Conservation (phyloP, 495 filamentous ascomycete species). For the Astrothelium subdiscretum region DNA sequence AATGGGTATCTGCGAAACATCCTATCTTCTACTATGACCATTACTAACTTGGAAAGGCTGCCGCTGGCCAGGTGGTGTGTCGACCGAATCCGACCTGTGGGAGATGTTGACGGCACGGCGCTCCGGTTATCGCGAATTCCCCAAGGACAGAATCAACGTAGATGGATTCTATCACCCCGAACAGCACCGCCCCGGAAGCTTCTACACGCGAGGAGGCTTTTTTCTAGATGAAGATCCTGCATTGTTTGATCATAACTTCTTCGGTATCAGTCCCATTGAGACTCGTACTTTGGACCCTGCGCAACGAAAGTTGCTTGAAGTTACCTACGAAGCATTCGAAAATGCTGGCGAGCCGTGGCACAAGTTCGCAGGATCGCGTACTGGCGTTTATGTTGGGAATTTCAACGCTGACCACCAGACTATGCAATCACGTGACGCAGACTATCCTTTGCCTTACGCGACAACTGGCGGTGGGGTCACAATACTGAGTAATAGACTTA, state of each 20-base stretch:
- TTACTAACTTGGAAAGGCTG: not conserved
- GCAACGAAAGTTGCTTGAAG: constrained; percentile 6
- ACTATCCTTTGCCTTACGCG: not conserved
- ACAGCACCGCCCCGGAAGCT: not conserved
- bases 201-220: not conserved
- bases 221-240: constrained; percentile 6
- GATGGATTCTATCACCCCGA: constrained; percentile 25
- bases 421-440: constrained; percentile 1
- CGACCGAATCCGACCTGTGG: not conserved
- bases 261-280: constrained; percentile 4
- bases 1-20: not conserved
- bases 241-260: constrained; percentile 7
- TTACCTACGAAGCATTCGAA: constrained; percentile 6
- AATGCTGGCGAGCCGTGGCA: constrained; percentile 13
- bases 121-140: not conserved
- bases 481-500: constrained; percentile 40
- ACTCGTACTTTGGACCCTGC: constrained; percentile 6
- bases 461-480: constrained; percentile 11
- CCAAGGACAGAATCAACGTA: constrained; percentile 12
- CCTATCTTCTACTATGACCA: not conserved
- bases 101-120: not conserved
- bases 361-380: not conserved
- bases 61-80: not conserved
- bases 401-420: not conserved
- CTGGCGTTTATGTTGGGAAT: not conserved